Percentiles rank a stretch among this genome's conserved stretches.
Evolutionary conservation across 2,329 filamentous ascomycete species (phyloP).

Genomic region (Tolypocladium capitatum): DNA sequence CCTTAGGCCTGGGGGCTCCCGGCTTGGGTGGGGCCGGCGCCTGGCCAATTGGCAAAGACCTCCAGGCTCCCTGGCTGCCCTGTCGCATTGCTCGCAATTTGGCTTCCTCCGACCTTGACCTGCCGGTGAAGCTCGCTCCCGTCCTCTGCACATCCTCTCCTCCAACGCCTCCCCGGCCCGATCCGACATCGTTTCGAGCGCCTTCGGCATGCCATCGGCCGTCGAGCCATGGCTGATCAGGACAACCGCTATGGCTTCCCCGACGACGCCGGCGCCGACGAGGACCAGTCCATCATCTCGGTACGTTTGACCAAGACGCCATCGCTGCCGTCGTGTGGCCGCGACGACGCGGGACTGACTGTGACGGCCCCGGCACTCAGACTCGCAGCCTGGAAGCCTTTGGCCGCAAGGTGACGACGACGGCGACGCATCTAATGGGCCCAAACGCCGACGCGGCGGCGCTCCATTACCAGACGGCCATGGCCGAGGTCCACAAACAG

Average conservation of each 20-base stretch:
- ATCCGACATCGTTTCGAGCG: background rate
- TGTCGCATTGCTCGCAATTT: background rate
- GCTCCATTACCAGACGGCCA: constrained; percentile 71
- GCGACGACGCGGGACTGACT: background rate
- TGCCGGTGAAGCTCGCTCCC: background rate
- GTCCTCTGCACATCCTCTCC: background rate
- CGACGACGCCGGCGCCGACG: constrained; percentile 30
- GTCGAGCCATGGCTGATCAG: constrained; percentile 25
- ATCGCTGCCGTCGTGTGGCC: background rate
- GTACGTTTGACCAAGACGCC: constrained; percentile 9
- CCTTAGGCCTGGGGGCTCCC: background rate
- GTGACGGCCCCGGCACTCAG: constrained; percentile 28
- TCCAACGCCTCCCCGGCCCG: background rate
- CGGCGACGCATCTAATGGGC: constrained; percentile 78
- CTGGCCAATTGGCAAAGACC: background rate
- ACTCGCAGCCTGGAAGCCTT: constrained; percentile 84
- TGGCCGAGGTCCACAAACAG: constrained; percentile 82
- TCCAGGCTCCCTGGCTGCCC: background rate
- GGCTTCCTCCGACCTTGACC: background rate
- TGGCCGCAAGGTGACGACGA: constrained; percentile 86
- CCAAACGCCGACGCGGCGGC: constrained; percentile 39
- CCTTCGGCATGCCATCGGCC: background rate
- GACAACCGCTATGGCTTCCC: constrained; percentile 32
- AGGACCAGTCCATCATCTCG: constrained; percentile 34
- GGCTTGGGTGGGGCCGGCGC: background rate